Evolutionary conservation across 1,139 yeast species (phyloP).

Genomic region (Pichia sp.): DNA sequence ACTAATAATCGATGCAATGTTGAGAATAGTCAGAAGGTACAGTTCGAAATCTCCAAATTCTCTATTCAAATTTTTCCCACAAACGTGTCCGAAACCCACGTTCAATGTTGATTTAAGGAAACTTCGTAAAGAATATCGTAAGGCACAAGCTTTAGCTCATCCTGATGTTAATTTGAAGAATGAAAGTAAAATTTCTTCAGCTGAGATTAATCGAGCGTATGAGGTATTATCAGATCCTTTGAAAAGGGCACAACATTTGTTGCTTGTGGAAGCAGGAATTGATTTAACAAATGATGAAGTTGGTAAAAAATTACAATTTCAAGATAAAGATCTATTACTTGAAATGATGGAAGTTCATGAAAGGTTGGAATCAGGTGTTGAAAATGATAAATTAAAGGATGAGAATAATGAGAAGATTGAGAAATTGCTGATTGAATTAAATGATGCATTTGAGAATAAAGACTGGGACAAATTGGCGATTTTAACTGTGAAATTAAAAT

Average conservation of each 20-base stretch:
- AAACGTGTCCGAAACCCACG: constrained; percentile 53
- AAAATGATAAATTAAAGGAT: constrained; percentile 42
- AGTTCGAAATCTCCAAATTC: neutral
- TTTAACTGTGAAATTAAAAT: constrained; percentile 67
- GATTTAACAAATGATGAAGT: constrained; percentile 36
- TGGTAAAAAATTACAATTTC: constrained; percentile 26
- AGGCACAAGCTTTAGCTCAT: constrained; percentile 65
- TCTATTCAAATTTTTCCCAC: constrained; percentile 52
- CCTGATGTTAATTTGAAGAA: constrained; percentile 58
- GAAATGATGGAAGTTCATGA: constrained; percentile 67
- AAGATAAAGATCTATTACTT: constrained; percentile 35
- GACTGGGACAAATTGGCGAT: constrained; percentile 53
- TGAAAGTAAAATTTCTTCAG: constrained; percentile 32
- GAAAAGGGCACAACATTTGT: constrained; percentile 53
- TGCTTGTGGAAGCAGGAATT: constrained; percentile 36
- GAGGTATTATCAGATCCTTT: constrained; percentile 63
- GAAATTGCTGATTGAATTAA: constrained; percentile 32
- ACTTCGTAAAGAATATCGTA: constrained; percentile 67
- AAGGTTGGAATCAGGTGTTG: constrained; percentile 43
- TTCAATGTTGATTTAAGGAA: constrained; percentile 49
- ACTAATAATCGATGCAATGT: neutral
- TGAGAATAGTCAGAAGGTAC: neutral
- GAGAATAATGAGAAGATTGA: constrained; percentile 53
- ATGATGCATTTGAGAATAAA: constrained; percentile 30
- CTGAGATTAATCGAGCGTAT: constrained; percentile 69